Base-by-base conservation (phyloP, 495 filamentous ascomycete species). In the Staphylotrichum longicolle region DNA sequence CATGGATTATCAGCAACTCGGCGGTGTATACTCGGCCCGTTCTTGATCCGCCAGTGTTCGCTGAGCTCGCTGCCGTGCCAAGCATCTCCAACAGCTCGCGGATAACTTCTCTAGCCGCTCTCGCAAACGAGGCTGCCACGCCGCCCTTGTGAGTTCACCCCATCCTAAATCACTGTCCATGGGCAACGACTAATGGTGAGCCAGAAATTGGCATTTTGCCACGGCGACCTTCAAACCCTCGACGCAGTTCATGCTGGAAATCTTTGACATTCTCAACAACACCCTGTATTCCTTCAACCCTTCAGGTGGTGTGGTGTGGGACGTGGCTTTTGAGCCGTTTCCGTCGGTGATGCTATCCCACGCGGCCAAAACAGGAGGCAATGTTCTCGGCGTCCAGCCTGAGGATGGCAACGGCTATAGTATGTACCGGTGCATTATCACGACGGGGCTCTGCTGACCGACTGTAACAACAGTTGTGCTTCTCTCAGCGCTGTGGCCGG, bases 271-370 rank as follows among this genome's bases (percentile, higher is more conserved):
- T 32, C 56, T 67, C 48, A 61, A 60, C 41, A 49, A 33, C 11
- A 45, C 52, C 15, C 27, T 65, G 39, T 57, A 58, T 30, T 7
- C 27, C 40, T 40, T 65, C 33, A 58, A 65, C 34, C 59, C 54
- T 51, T 46, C 33, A 30, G 51, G 53, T 46, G 68, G 57, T 33
- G 52, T 69, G 12, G 50, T 54, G 9, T 66, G 64, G 58, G 37
- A 37, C 12, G 63, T 81, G 9, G 75, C 75, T 58, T 72, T 78
- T 57, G 79, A 82, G 64, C 80, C 80, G 14, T 75, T 83, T 54
- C 78, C 79, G 32, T 66, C 74, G 20, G 60, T 65, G 44, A 74
- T 77, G 68, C 56, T 33, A 30, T 53, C 47, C 33, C 73, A 55
- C 54, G 70, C 58, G 71, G 73, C 10, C 71, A 37, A 52, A 34